These are phyloP conservation scores for Citrullus colocynthis DNA, from an alignment of 306 rosid species.

Conservation along the genomic window DNA sequence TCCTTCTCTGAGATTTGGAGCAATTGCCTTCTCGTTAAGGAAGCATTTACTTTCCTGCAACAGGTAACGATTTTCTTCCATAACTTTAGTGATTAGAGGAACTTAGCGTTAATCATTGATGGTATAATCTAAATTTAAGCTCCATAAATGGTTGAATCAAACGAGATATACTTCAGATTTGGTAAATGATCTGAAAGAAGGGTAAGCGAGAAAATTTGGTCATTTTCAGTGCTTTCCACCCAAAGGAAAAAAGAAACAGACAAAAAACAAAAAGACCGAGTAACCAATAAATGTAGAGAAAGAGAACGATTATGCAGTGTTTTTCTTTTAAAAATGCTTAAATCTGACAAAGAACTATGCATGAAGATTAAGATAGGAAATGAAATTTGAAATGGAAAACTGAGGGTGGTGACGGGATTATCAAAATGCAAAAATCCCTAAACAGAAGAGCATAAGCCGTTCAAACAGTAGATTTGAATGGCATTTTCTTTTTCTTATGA, in stretches of 20 bases:
- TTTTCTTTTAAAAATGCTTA: not conserved
- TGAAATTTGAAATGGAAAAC: not conserved
- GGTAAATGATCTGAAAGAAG: not conserved
- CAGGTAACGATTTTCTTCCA: not conserved
- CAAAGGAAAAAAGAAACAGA: not conserved
- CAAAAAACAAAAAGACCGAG: not conserved
- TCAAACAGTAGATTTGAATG: not conserved
- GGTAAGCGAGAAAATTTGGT: not conserved
- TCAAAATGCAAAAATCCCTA: not conserved
- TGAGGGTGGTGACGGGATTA: not conserved
- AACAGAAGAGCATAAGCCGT: not conserved
- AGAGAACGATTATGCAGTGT: not conserved
- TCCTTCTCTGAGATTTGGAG: constrained; percentile 23
- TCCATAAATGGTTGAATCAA: not conserved
- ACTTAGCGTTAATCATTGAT: not conserved
- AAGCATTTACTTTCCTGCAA: constrained; percentile 73
- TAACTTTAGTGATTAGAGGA: not conserved
- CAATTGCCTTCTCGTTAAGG: constrained; percentile 60
- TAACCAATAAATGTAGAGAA: not conserved
- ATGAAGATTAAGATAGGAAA: not conserved
- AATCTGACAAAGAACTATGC: not conserved
- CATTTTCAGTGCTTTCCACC: not conserved
- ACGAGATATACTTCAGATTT: not conserved
- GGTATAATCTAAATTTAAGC: not conserved
- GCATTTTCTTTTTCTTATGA: not conserved